A percentile compares a stretch with the other conserved stretches of the same genome.
These are phyloP conservation scores for Pichia sp. DNA, from an alignment of 1,139 yeast genomes.

Conservation along the genomic window DNA sequence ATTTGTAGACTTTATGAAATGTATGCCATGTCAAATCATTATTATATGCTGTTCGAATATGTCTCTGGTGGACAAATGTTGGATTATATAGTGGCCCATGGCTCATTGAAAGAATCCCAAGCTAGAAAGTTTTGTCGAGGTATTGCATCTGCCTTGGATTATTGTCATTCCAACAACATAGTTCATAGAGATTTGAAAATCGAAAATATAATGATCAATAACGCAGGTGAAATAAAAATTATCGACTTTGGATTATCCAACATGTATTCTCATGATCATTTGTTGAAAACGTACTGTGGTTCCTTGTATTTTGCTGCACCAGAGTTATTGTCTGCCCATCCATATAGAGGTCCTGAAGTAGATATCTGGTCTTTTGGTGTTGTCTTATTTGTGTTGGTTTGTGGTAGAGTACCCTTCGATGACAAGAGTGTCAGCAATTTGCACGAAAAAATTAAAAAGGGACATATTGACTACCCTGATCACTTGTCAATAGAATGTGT, in stretches of 20 bases:
- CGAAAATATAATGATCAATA: constrained; percentile 92
- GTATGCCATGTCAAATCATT: constrained; percentile 95
- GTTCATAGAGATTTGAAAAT: constrained; percentile 96
- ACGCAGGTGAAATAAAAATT: constrained; percentile 89
- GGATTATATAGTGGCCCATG: constrained; percentile 95
- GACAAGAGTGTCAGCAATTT: constrained; percentile 89
- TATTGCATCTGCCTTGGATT: constrained; percentile 91
- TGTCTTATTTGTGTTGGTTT: constrained; percentile 85
- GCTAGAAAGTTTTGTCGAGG: constrained; percentile 96
- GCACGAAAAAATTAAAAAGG: constrained; percentile 91
- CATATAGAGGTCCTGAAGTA: constrained; percentile 94
- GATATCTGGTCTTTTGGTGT: constrained; percentile 99
- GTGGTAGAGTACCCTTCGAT: constrained; percentile 98
- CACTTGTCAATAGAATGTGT: constrained; percentile 78
- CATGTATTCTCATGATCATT: constrained; percentile 64
- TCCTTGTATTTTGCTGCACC: constrained; percentile 98
- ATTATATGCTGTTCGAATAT: constrained; percentile 93
- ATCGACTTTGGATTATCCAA: constrained; percentile 96
- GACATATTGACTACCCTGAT: constrained; percentile 86
- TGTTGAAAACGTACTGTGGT: constrained; percentile 93
- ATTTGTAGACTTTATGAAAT: constrained; percentile 91
- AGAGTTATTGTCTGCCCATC: constrained; percentile 85
- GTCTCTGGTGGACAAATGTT: constrained; percentile 97
- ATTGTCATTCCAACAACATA: constrained; percentile 88
- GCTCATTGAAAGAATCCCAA: constrained; percentile 86